A percentile compares a stretch with the other conserved stretches of the same genome.
These are phyloP conservation scores for Clitopilus hobsonii DNA, from an alignment of 768 basidiomycete species.

Conservation along the genomic window DNA sequence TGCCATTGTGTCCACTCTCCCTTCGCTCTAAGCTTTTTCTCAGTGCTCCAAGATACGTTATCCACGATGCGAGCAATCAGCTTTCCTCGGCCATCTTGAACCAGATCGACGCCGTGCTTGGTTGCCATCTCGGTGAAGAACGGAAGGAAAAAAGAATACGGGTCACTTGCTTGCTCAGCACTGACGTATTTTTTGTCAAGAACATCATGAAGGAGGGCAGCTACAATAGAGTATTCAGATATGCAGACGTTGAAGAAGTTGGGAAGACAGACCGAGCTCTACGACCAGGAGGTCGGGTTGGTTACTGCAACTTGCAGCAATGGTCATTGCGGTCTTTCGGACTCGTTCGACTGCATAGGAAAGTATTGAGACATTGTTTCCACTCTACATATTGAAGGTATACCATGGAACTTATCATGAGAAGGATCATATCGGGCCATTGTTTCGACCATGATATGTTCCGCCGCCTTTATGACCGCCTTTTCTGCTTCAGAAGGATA, in stretches of 20 bases:
- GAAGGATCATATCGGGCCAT: constrained; percentile 81
- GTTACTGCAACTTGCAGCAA: constrained; percentile 48
- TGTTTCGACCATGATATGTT: constrained; percentile 63
- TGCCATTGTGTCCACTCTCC: constrained; percentile 67
- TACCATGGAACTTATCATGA: constrained; percentile 78
- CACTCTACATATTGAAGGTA: constrained; percentile 14
- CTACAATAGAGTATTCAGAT: constrained; percentile 22
- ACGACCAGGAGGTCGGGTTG: constrained; percentile 69
- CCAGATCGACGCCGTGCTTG: constrained; percentile 46
- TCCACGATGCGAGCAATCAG: constrained; percentile 61
- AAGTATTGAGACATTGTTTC: constrained; percentile 4
- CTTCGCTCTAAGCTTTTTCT: constrained; percentile 56
- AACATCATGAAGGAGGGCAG: constrained; percentile 86
- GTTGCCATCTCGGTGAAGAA: constrained; percentile 47
- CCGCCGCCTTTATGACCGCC: constrained; percentile 49
- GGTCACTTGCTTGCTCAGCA: constrained; percentile 49
- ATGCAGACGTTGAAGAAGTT: background rate
- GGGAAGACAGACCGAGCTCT: constrained; percentile 45
- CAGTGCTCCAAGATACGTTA: constrained; percentile 83
- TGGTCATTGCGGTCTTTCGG: constrained; percentile 64
- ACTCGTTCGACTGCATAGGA: constrained; percentile 68
- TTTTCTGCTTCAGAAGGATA: constrained; percentile 55
- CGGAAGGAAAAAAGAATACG: constrained; percentile 63
- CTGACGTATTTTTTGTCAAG: constrained; percentile 83
- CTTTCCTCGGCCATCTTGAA: constrained; percentile 55